These are phyloP conservation scores for Penicillium sp. DNA, from an alignment of 2,329 filamentous ascomycete species.

Conservation along the genomic window DNA sequence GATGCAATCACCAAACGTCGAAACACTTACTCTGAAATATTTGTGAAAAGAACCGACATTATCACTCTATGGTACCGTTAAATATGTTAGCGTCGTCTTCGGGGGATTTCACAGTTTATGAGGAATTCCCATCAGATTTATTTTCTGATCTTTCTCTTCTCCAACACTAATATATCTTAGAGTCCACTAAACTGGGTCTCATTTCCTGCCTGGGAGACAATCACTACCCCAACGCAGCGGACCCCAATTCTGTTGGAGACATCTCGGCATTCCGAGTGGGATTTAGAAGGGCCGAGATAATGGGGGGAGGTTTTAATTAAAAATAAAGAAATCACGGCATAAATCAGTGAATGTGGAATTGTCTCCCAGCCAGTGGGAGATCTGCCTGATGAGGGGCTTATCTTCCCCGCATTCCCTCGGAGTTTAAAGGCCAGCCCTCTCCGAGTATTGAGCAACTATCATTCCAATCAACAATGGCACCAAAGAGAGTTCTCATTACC, in stretches of 20 bases:
- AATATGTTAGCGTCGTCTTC: neutral
- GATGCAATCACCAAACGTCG: neutral
- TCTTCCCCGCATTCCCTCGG: conserved; percentile 15
- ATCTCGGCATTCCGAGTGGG: neutral
- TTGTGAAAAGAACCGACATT: conserved; percentile 33
- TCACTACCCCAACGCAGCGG: neutral
- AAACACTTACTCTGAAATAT: conserved; percentile 25
- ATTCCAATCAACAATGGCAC: conserved; percentile 16
- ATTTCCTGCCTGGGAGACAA: neutral
- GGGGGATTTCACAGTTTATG: conserved; percentile 9
- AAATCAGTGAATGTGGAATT: neutral
- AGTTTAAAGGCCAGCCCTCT: neutral
- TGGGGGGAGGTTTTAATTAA: neutral
- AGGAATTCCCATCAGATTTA: neutral
- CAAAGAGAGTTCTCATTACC: conserved; percentile 28
- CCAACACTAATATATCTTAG: conserved; percentile 1
- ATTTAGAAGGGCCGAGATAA: neutral
- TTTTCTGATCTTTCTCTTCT: neutral
- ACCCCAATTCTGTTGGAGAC: conserved; percentile 5
- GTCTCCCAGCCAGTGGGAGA: neutral
- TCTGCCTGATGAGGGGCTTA: neutral
- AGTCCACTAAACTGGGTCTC: neutral
- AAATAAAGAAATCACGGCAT: neutral
- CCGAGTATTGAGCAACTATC: neutral
- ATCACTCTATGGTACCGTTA: neutral